These are phyloP conservation scores for Calocera cornea DNA, from an alignment of 768 basidiomycete genomes.

Conservation along the genomic window DNA sequence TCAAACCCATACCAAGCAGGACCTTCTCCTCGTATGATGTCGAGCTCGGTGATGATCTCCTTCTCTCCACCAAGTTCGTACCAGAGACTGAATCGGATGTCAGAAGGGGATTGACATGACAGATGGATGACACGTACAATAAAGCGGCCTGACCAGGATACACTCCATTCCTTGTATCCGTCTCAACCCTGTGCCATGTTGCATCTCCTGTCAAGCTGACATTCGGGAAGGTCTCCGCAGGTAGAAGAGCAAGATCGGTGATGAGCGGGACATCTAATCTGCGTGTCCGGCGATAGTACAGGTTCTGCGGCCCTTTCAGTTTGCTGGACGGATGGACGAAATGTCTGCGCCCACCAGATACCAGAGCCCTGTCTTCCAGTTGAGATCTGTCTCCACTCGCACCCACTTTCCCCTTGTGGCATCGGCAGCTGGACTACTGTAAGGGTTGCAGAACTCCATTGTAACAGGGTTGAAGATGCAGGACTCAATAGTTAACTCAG, in stretches of 20 bases:
- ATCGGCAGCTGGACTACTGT: conserved; percentile 34
- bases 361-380: conserved; percentile 43
- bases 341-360: conserved; percentile 41
- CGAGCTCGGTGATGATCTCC: conserved; percentile 77
- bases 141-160: conserved; percentile 22
- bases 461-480: conserved; percentile 50
- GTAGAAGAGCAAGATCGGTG: conserved; percentile 53
- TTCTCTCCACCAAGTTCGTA: conserved; percentile 18
- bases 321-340: conserved; percentile 4
- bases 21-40: conserved; percentile 75
- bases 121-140: not conserved
- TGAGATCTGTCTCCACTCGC: conserved; percentile 68
- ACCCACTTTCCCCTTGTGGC: conserved; percentile 59
- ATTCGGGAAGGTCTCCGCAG: conserved; percentile 30
- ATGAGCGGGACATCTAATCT: conserved; percentile 70
- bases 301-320: conserved; percentile 31
- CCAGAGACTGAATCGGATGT: not conserved
- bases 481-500: conserved; percentile 58
- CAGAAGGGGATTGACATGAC: conserved; percentile 1
- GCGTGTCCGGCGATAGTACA: conserved; percentile 78
- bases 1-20: conserved; percentile 80
- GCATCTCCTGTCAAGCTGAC: conserved; percentile 19
- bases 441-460: conserved; percentile 51
- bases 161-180: conserved; percentile 53
- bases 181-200: conserved; percentile 50